Evolutionary conservation across 768 basidiomycete genomes (phyloP).

Genomic region (Lepiota venenata): DNA sequence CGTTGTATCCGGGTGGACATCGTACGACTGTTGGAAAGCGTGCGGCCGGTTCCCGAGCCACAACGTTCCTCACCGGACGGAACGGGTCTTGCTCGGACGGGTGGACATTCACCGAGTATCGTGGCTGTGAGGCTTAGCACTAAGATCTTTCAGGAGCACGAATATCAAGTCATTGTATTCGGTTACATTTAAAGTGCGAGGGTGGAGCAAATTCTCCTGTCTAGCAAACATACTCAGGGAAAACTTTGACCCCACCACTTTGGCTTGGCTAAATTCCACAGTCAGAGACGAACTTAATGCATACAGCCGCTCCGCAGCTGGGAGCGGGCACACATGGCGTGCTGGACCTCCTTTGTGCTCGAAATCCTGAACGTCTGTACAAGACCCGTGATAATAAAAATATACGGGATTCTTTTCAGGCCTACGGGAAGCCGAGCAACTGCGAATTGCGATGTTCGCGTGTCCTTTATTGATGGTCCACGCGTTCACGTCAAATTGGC

Average conservation of each 20-base stretch:
- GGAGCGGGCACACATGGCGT: background rate
- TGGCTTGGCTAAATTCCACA: too few relatives aligned
- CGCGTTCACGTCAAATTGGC: too few relatives aligned
- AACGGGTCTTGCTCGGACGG: slow-evolving; percentile 2
- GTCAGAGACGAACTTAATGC: background rate
- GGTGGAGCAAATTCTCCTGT: background rate
- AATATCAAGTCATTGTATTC: background rate
- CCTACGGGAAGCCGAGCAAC: too few relatives aligned
- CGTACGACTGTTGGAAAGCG: background rate
- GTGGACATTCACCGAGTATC: background rate
- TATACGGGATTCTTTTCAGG: background rate
- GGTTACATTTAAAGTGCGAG: too few relatives aligned
- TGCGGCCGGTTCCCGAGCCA: slow-evolving; percentile 9
- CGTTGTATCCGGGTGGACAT: background rate
- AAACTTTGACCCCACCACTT: too few relatives aligned
- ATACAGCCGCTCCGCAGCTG: background rate
- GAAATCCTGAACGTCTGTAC: background rate
- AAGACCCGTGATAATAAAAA: background rate
- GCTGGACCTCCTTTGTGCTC: background rate
- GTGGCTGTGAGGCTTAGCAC: background rate
- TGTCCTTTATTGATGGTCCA: too few relatives aligned
- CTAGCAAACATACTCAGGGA: too few relatives aligned
- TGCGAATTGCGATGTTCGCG: too few relatives aligned
- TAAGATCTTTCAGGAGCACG: background rate
- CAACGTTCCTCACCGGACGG: background rate